Evolutionary conservation across 2,329 filamentous ascomycete species (phyloP), one percentile per base, ranked within the genome.

Genomic region (Colletotrichum paranaense): DNA sequence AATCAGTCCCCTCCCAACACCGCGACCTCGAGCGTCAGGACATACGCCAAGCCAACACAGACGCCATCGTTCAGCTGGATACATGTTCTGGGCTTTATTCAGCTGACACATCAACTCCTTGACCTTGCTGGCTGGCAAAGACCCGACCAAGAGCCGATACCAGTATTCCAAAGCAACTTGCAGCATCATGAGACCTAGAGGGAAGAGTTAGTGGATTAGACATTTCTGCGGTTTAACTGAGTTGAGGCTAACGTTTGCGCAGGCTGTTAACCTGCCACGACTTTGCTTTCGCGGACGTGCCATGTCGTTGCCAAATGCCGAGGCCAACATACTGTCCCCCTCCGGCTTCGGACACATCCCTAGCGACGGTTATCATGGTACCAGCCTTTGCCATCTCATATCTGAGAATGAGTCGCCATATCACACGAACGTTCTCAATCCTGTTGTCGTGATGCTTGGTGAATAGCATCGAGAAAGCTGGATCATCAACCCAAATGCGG

Each of bases 31-130:
- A 4, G n/a, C 35, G 4, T 38, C 42, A 12, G 65, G 42, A 22
- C 42, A 52, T 9, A 67, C 56, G 22, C 55, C 55, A 35, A 67
- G 28, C 26, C 42, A 67, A 35, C 28, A 38, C 1, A 67, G 56
- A 19, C 65, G 65, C 65, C 65, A 67, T 53, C 65, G 65, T n/a
- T 67, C 65, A 4, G 42, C n/a, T 5, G 65, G 56, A 8, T 55
- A 67, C 11, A 59, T 28, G 56, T 11, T 30, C 12, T 67, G 26
- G 12, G 16, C 56, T 8, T 53, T 26, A 1, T 22, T 19, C 4
- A 26, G 4, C 12, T 35, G 22, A 3, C 6, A 5, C 16, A 32
- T 6, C 1, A 66, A 30, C 6, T 57, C 53, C 1, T 7, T 14
- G 30, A 19, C 22, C 12, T 35, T 58, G 1, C 4, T 24, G 14